Evolutionary conservation across 2,329 filamentous ascomycete genomes (phyloP).

Genomic region (Fusarium xylarioides): DNA sequence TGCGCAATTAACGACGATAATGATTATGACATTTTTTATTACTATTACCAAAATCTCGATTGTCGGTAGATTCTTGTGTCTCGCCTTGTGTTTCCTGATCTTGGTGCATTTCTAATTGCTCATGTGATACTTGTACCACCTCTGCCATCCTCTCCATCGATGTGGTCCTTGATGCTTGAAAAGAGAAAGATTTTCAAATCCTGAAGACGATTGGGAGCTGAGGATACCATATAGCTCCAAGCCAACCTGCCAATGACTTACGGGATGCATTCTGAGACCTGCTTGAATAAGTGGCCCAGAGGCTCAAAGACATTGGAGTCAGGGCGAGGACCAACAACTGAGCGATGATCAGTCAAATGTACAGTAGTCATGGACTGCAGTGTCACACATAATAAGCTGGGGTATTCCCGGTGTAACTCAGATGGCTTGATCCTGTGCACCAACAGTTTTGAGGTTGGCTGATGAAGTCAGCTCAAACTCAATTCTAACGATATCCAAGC

Average conservation of each 20-base stretch:
- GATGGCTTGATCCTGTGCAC: not conserved
- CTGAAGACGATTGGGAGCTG: not conserved
- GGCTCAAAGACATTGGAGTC: not conserved
- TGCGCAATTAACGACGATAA: slow-evolving; percentile 40
- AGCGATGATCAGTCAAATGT: not conserved
- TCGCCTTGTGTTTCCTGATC: not conserved
- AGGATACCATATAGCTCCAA: not conserved
- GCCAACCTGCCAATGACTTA: not conserved
- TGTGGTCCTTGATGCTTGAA: not conserved
- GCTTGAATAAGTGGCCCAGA: not conserved
- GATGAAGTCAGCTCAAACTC: not conserved
- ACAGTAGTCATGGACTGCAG: not conserved
- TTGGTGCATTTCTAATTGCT: not conserved
- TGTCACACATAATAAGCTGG: not conserved
- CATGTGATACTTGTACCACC: slow-evolving; percentile 1
- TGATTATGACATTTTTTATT: slow-evolving; percentile 37
- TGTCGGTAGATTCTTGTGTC: not conserved
- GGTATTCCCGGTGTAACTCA: not conserved
- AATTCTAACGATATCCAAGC: not conserved
- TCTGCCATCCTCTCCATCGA: not conserved
- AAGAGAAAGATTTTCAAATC: not conserved
- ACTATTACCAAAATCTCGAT: not conserved
- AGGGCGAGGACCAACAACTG: not conserved
- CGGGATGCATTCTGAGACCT: not conserved
- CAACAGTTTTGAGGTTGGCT: not conserved